Evolutionary conservation across 108 stramenopile genomes (phyloP).

Genomic region (Nitzschia sp.): DNA sequence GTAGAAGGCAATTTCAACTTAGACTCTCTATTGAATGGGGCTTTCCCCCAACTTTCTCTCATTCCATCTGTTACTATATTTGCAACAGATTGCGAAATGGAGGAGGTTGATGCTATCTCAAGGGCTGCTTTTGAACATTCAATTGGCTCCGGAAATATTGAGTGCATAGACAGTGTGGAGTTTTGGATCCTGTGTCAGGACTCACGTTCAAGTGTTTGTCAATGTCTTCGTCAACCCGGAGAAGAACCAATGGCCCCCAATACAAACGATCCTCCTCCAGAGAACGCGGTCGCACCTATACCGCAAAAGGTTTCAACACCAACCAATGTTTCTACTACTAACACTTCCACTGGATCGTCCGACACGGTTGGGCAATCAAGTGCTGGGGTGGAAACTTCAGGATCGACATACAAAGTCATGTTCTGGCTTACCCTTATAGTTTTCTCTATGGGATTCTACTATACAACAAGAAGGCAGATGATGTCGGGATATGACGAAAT

Average conservation of each 20-base stretch:
- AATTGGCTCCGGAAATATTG: too few species aligned
- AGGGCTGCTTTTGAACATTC: background rate
- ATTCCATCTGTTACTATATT: background rate
- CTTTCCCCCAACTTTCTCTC: background rate
- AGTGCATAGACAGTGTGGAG: background rate
- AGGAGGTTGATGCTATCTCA: conserved; percentile 1
- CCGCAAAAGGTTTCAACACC: background rate
- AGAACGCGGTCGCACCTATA: background rate
- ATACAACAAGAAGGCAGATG: background rate
- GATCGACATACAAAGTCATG: background rate
- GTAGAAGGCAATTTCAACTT: conserved; percentile 1
- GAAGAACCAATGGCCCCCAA: background rate
- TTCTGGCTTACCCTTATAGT: background rate
- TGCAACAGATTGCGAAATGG: background rate
- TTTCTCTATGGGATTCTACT: background rate
- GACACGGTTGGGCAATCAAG: background rate
- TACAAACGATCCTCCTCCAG: background rate
- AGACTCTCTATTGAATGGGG: background rate
- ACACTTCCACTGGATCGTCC: too few species aligned
- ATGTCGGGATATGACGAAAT: background rate
- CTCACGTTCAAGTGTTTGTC: background rate
- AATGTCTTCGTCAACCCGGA: background rate
- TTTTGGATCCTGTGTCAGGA: background rate
- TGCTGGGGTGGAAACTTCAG: background rate
- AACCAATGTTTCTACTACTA: background rate